Evolutionary conservation across 192 early-diverging fungal genomes (phyloP), one percentile per base, ranked within the genome.

Genomic region (Rhizoclosmatium globosum): DNA sequence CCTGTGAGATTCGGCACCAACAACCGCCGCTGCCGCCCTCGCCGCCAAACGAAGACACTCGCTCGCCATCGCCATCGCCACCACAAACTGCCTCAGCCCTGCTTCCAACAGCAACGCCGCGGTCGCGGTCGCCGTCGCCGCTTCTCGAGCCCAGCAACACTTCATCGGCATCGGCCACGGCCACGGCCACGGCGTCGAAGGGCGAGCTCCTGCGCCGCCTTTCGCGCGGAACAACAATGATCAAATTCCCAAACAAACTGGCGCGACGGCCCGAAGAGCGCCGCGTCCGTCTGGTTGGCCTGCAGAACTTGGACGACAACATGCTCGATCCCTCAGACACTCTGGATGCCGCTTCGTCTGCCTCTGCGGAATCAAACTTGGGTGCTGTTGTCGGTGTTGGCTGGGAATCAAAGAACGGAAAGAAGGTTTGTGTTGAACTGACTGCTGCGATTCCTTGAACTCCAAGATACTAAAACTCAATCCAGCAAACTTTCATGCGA

Each of bases 171-270:
- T 31, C 31, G 31, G 31, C 31, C 31, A 31, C 31, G 31, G 31
- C 31, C 31, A 31, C 31, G 31, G 31, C 31, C 31, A 31, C 31
- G 50, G 50, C 9, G 9, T 53, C 50, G 50, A 53, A 53, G 50
- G 6, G 50, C 9, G 6, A 17, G 50, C 50, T 53, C 50, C 17
- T 53, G 50, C 6, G 50, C 50, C 50, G 50, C 9, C 50, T 53
- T 7, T 7, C 50, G 50, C 50, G 50, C 9, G 86, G 86, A 3
- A 87, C 83, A 19, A 41, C 74, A 3, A 87, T 87, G 86, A 45
- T 85, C 50, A 87, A 87, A 47, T 84, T 82, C 65, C 86, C 86
- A 3, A 85, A 76, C 57, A 85, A 85, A 64, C 68, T 71, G 23
- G 57, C 65, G 9, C 83, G 82, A 2, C 38, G 69, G 38, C 86